Base-by-base conservation (phyloP, 805 yeast genomes). In the Candida ovalis region DNA sequence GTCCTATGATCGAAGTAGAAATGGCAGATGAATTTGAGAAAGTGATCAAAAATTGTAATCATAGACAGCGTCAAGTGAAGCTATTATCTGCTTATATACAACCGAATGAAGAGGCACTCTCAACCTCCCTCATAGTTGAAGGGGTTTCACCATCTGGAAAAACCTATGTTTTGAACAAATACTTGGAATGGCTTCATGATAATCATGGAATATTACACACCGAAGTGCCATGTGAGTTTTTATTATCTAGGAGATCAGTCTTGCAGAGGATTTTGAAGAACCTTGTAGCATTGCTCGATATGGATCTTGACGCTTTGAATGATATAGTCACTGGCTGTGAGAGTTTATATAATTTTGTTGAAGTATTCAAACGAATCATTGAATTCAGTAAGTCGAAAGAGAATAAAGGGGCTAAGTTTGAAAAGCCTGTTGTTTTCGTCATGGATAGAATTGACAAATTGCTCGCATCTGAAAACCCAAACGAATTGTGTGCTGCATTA, bases 81-180 rank as follows among this genome's bases (percentile, higher is more conserved):
- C 58, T 73, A 9, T 53, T 77, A 18, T 53, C 60, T 30, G 59
- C 72, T 0, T 74, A 69, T 44, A 45, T 78, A 1, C 57, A 67
- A 7, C 58, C 59, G 9, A 64, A 68, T 18, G 24, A 56, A 1
- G 54, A 48, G 3, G 30, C 59, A 2, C 64, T 68, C 61, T 63
- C 67, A 0, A 71, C 76, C 1, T 58, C 71, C 6, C 41, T 77
- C 10, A 57, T 75, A 2, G 67, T 78, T 3, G 80, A 76, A 55
- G 83, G 84, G 0, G 69, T 72, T 48, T 65, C 70, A 45, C 70
- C 81, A 1, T 64, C 75, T 17, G 84, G 84, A 0, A 78, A 78
- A 54, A 62, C 80, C 2, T 63, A 61, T 46, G 66, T 72, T 1
- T 61, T 77, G 4, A 52, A 49, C 1, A 47, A 55, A 17, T 74